A percentile compares a stretch with the other conserved stretches of the same genome.
phyloP scores from a whole-genome alignment of 2,329 filamentous ascomycete genomes.

The Ascocoryne sarcoides region DNA sequence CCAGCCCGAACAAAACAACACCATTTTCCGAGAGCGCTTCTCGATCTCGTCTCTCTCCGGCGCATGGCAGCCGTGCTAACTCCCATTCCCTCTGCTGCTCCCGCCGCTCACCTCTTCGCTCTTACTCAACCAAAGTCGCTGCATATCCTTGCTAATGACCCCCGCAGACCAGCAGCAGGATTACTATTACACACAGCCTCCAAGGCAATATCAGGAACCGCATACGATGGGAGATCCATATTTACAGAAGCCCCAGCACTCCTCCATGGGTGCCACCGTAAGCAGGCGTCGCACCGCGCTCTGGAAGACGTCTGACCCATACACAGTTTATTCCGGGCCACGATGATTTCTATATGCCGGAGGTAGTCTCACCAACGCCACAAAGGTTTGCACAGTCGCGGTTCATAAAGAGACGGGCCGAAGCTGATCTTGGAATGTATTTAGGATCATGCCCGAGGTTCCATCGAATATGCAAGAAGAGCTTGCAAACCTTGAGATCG shows the following conservation, averaged over 20 bases:
- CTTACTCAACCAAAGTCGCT: too few species aligned
- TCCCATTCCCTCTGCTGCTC: too few species aligned
- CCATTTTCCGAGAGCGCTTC: neutral
- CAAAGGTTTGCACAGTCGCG: constrained; percentile 48
- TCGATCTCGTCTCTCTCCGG: too few species aligned
- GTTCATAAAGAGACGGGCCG: neutral
- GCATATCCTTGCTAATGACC: neutral
- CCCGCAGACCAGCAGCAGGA: neutral
- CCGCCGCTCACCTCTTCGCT: too few species aligned
- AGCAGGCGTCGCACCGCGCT: neutral
- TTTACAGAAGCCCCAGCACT: neutral
- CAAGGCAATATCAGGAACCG: neutral
- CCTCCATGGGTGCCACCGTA: neutral
- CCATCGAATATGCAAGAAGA: constrained; percentile 95
- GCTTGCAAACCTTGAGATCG: constrained; percentile 81
- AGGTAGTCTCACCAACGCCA: constrained; percentile 60
- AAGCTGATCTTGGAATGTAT: neutral
- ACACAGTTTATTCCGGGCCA: constrained; percentile 30
- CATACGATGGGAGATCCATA: neutral
- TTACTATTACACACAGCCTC: neutral
- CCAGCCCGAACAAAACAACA: neutral
- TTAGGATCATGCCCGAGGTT: constrained; percentile 93
- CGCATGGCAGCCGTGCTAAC: too few species aligned
- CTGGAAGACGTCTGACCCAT: neutral
- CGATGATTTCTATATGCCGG: constrained; percentile 61